Evolutionary conservation across 1,284 basidiomycete genomes (phyloP).

Genomic region (Rhizoctonia solani): DNA sequence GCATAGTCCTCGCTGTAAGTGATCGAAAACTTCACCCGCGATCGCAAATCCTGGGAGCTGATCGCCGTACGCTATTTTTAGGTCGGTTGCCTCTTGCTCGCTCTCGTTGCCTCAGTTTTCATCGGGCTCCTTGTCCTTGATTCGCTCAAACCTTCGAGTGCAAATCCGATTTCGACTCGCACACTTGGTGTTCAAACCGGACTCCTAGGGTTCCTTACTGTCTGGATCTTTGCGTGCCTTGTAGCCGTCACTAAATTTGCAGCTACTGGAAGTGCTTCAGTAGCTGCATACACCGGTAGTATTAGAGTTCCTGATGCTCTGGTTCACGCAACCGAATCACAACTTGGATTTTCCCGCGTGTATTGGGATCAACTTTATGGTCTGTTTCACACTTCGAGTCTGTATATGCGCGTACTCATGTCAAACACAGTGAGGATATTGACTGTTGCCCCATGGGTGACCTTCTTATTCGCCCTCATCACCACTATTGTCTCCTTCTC

Average conservation of each 20-base stretch:
- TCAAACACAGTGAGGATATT: conserved; percentile 50
- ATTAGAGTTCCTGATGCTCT: conserved; percentile 48
- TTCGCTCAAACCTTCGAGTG: conserved; percentile 31
- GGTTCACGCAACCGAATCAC: conserved; percentile 49
- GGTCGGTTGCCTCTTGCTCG: conserved; percentile 50
- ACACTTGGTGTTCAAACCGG: conserved; percentile 38
- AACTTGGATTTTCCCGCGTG: conserved; percentile 51
- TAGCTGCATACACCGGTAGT: conserved; percentile 52
- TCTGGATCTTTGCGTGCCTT: conserved; percentile 58
- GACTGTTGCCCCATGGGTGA: conserved; percentile 57
- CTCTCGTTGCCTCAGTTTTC: conserved; percentile 48
- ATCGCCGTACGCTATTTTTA: not conserved
- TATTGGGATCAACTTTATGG: conserved; percentile 46
- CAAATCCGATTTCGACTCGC: conserved; percentile 22
- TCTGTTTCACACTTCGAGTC: conserved; percentile 1
- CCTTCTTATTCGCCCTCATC: conserved; percentile 51
- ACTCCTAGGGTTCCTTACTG: conserved; percentile 52
- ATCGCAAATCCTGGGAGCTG: not conserved
- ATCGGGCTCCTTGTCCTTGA: conserved; percentile 46
- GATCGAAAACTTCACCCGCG: conserved; percentile 36
- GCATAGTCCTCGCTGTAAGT: conserved; percentile 35
- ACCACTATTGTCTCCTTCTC: conserved; percentile 47
- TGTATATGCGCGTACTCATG: conserved; percentile 8
- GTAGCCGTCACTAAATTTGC: conserved; percentile 60
- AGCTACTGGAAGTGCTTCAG: conserved; percentile 52